A percentile compares a stretch with the other conserved stretches of the same genome.
Evolutionary conservation across 2,329 filamentous ascomycete genomes (phyloP).

Genomic region (Onygenales sp.): DNA sequence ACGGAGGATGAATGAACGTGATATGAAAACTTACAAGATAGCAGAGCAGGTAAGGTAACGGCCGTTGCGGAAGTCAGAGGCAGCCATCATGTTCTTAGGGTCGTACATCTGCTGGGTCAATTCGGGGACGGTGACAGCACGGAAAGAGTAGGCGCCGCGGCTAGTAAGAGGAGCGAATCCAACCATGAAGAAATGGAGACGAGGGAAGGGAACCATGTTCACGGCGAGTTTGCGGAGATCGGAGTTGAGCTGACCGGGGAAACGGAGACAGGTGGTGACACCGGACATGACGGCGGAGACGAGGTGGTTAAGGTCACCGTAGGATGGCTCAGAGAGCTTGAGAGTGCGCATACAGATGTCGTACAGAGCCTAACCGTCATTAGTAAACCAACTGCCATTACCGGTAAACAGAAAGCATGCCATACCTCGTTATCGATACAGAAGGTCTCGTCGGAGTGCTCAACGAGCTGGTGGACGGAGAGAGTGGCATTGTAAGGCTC

Average conservation of each 20-base stretch:
- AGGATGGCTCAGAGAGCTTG: slow-evolving; percentile 97
- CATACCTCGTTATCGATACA: slow-evolving; percentile 95
- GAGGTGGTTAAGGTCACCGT: slow-evolving; percentile 98
- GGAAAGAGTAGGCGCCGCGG: slow-evolving; percentile 86
- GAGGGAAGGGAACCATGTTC: slow-evolving; percentile 99
- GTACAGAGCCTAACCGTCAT: slow-evolving; percentile 63
- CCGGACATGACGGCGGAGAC: slow-evolving; percentile 99
- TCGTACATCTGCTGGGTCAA: slow-evolving; percentile 99
- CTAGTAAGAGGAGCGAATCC: slow-evolving; percentile 98
- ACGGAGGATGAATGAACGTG: neutral
- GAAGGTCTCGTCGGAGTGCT: slow-evolving; percentile 99
- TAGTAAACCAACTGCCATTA: neutral
- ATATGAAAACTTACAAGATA: slow-evolving; percentile 60
- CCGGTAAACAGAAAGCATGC: neutral
- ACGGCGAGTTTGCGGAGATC: slow-evolving; percentile 98
- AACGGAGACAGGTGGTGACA: slow-evolving; percentile 96
- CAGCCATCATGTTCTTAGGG: slow-evolving; percentile 99
- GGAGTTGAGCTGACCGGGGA: slow-evolving; percentile 99
- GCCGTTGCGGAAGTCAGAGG: slow-evolving; percentile 98
- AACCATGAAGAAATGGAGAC: slow-evolving; percentile 99
- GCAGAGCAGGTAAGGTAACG: slow-evolving; percentile 99
- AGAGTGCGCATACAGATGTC: slow-evolving; percentile 99
- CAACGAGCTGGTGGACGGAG: slow-evolving; percentile 96
- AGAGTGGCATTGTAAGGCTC: slow-evolving; percentile 99
- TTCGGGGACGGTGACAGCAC: slow-evolving; percentile 93